Evolutionary conservation across 148 eudicot species (phyloP), one percentile per base, ranked within the genome.

Genomic region (Chenopodium berlandieri): DNA sequence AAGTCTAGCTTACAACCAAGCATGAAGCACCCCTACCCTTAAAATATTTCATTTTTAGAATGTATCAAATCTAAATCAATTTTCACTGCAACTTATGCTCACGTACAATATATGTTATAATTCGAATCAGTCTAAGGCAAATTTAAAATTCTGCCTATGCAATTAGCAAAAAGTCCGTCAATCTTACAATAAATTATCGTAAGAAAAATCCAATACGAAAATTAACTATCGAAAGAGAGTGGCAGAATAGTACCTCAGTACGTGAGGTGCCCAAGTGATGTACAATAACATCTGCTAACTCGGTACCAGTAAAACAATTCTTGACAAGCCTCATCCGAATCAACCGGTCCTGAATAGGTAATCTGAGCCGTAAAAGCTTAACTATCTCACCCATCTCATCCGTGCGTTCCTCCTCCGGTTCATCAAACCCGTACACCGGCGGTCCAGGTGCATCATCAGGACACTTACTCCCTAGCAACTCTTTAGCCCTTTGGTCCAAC

Each of bases 351-450:
- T 88, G 92, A 13, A 96, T 92, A 47, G 95, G 95, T 80, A 96
- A 46, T 76, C 88, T 90, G 82, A 89, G 90, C 82, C 98, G 86
- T 81, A 94, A 72, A 47, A 94, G 87, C 85, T 87, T 90, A 27
- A 91, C 95, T 3, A 92, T 82, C 48, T 67, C 80, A 25, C 84
- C 83, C 88, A 91, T 86, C 88, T 92, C 97, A 63, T 96, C 99
- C 85, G 56, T 54, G 84, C 78, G 83, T 64, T 86, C 90, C 31
- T 82, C 94, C 73, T 86, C 93, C 2, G 81, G 87, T 67, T 93
- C 98, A 73, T 94, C 98, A 64, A 92, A 90, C 20, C 99, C 99
- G 78, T 96, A 96, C 46, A 88, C 98, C 47, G 97, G 93, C 25
- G 90, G 84, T 19, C 79, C 83, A 30, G 98, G 99, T 2, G 97